A percentile compares a stretch with the other conserved stretches of the same genome.
phyloP scores from a whole-genome alignment of 768 basidiomycete genomes.

The Hygrophoropsis aurantiaca region DNA sequence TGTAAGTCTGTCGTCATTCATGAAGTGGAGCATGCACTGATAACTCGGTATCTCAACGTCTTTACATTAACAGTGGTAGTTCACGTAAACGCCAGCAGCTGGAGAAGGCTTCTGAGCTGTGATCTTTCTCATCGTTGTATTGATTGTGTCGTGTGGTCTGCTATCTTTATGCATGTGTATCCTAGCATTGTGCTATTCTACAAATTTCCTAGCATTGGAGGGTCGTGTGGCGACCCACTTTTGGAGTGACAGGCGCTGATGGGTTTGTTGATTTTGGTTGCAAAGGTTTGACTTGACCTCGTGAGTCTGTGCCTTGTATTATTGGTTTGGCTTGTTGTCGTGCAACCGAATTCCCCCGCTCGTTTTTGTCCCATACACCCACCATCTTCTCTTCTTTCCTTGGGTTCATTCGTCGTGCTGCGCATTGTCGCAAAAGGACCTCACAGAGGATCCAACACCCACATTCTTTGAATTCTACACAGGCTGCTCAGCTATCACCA shows the following conservation, averaged over 20 bases:
- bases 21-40: neutral
- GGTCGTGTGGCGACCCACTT: no score
- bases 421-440: slow-evolving; percentile 4
- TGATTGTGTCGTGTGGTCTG: no score
- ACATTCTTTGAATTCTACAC: slow-evolving; percentile 2
- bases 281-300: neutral
- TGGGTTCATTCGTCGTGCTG: neutral
- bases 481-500: slow-evolving; percentile 1
- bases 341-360: neutral
- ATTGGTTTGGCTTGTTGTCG: neutral
- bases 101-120: slow-evolving; percentile 55
- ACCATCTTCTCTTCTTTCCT: neutral
- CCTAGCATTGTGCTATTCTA: no score
- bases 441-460: neutral
- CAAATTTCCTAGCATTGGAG: no score
- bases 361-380: slow-evolving; percentile 4
- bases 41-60: slow-evolving; percentile 3
- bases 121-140: slow-evolving; percentile 14
- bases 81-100: slow-evolving; percentile 71
- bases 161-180: no score
- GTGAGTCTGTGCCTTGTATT: neutral
- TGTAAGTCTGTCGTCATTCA: slow-evolving; percentile 41
- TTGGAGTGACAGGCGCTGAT: no score
- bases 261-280: no score
- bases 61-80: slow-evolving; percentile 39